phyloP scores from a whole-genome alignment of 495 filamentous ascomycete genomes.

The Penicillium robsamsonii region DNA sequence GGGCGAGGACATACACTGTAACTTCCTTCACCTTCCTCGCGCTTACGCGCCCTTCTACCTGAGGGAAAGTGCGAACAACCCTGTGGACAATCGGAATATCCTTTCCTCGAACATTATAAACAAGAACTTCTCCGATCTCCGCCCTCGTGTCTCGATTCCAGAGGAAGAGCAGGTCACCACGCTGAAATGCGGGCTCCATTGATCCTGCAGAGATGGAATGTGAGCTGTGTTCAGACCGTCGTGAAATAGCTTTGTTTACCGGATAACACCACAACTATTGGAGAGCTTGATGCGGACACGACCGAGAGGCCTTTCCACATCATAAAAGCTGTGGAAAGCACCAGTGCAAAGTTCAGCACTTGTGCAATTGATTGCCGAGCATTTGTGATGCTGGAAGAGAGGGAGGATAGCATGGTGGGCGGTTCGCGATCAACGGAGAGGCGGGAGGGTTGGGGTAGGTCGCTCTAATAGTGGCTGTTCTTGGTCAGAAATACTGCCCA shows the following conservation, averaged over 20 bases:
- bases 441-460: constrained; percentile 1
- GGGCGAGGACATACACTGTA: constrained; percentile 27
- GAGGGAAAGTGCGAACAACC: constrained; percentile 55
- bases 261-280: constrained; percentile 50
- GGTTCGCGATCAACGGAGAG: constrained; percentile 5
- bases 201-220: constrained; percentile 72
- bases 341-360: constrained; percentile 90
- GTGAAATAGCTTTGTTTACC: neutral
- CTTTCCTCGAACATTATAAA: constrained; percentile 47
- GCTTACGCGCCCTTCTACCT: constrained; percentile 41
- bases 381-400: constrained; percentile 59
- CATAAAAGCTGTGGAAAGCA: constrained; percentile 95
- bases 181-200: constrained; percentile 97
- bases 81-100: constrained; percentile 31
- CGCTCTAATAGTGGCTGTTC: neutral
- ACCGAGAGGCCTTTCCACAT: constrained; percentile 92
- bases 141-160: constrained; percentile 78
- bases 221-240: neutral
- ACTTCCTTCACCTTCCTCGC: constrained; percentile 43
- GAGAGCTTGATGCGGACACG: constrained; percentile 78
- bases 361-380: constrained; percentile 86
- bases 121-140: constrained; percentile 83
- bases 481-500: neutral
- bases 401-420: constrained; percentile 67
- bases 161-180: constrained; percentile 87